Percentiles rank a stretch among this genome's conserved stretches.
phyloP scores from a whole-genome alignment of 805 yeast species.

The Metschnikowia koreensis region DNA sequence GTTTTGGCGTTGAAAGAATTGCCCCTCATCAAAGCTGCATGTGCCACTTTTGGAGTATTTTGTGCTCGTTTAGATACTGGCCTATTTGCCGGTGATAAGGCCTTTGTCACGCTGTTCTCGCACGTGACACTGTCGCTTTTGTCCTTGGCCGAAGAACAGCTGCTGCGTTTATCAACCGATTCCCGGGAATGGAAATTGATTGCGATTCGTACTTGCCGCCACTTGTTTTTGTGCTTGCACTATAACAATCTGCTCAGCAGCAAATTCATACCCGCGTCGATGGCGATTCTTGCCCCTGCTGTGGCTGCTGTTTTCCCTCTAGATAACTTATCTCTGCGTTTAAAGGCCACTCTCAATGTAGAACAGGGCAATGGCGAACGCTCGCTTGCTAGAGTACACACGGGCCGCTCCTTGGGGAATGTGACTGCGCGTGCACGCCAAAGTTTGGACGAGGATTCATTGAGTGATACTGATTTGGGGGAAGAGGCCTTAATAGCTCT shows the following conservation, averaged over 20 bases:
- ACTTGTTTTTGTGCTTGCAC: conserved; percentile 39
- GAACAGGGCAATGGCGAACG: conserved; percentile 29
- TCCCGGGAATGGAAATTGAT: conserved; percentile 46
- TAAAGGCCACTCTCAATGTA: conserved; percentile 28
- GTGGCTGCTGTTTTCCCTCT: conserved; percentile 24
- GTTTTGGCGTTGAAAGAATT: conserved; percentile 59
- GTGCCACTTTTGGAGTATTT: conserved; percentile 45
- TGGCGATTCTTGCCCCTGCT: conserved; percentile 39
- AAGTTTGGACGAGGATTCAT: conserved; percentile 33
- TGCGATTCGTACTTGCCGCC: conserved; percentile 39
- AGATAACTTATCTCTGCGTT: conserved; percentile 21
- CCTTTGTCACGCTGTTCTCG: conserved; percentile 48
- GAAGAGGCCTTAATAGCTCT: conserved; percentile 51
- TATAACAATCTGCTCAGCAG: conserved; percentile 29
- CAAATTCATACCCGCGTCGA: conserved; percentile 30
- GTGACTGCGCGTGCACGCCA: conserved; percentile 6
- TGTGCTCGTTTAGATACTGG: conserved; percentile 50
- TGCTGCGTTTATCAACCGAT: conserved; percentile 25
- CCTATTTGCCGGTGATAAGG: conserved; percentile 62
- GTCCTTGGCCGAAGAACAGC: conserved; percentile 14
- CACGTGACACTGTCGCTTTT: conserved; percentile 21
- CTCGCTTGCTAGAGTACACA: conserved; percentile 27
- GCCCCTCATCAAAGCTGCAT: conserved; percentile 53
- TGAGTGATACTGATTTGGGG: conserved; percentile 40
- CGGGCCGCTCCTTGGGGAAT: conserved; percentile 20